Conservation (phyloP, 2,329 filamentous ascomycete genomes). For the Colletotrichum paranaense region DNA sequence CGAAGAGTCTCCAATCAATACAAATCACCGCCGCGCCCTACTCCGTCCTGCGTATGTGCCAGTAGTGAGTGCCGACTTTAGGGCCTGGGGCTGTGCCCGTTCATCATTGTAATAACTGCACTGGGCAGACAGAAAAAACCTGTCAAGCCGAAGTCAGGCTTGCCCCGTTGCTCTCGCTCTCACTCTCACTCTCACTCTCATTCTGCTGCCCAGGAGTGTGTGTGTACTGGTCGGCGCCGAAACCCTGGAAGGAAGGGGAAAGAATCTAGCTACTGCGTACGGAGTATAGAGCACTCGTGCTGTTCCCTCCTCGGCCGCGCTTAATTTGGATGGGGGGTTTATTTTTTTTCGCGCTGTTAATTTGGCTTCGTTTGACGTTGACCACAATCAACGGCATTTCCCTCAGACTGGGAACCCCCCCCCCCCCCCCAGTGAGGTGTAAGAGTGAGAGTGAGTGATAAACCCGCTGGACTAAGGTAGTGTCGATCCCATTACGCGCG, state of each 20-base stretch:
- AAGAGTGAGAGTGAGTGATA: not conserved
- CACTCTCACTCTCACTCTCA: not conserved
- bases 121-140: not conserved
- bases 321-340: not conserved
- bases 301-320: not conserved
- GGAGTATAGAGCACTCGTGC: no score
- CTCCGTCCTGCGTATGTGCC: not conserved
- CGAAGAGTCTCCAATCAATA: not conserved
- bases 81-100: no score
- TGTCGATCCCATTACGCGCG: not conserved
- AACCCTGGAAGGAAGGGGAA: not conserved
- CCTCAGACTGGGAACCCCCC: not conserved
- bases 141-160: not conserved
- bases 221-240: not conserved
- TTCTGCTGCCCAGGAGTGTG: not conserved
- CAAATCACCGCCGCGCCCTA: slow-evolving; percentile 3
- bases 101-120: not conserved
- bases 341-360: not conserved
- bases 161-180: no score
- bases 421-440: not conserved
- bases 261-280: no score
- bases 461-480: slow-evolving; percentile 4
- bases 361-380: not conserved
- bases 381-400: not conserved
- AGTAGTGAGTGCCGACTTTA: not conserved